These are phyloP conservation scores for Trichoderma koningii DNA, from an alignment of 2,329 filamentous ascomycete species.

Conservation along the genomic window DNA sequence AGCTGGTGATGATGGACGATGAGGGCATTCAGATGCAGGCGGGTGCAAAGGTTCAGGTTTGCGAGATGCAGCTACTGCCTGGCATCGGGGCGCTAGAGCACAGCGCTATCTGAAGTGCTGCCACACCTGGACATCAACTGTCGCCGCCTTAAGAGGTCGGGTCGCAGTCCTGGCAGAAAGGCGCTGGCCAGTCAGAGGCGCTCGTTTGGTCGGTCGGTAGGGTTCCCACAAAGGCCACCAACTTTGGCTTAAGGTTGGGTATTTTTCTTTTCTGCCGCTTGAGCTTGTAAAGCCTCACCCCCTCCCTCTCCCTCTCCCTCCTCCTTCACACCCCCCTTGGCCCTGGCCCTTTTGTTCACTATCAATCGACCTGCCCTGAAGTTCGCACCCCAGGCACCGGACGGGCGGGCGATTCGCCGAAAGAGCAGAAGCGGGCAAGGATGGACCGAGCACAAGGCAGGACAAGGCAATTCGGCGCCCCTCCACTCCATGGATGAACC, in stretches of 20 bases:
- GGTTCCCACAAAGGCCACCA: conserved; percentile 6
- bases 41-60: conserved; percentile 9
- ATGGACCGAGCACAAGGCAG: neutral
- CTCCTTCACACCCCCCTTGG: neutral
- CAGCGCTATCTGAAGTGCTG: neutral
- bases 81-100: conserved; percentile 12
- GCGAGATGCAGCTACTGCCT: no score
- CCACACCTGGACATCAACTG: neutral
- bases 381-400: conserved; percentile 2
- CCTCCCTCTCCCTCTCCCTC: neutral
- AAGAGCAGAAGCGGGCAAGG: neutral
- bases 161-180: neutral
- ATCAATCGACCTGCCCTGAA: neutral
- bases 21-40: conserved; percentile 12
- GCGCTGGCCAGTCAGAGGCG: neutral
- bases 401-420: conserved; percentile 17
- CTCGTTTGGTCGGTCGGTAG: neutral
- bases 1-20: neutral
- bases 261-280: conserved; percentile 18
- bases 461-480: neutral
- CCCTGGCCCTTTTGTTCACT: neutral
- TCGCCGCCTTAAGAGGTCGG: conserved; percentile 24
- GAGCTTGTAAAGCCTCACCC: neutral
- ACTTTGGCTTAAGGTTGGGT: neutral
- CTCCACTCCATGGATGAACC: neutral